Conservation (phyloP, 2,329 filamentous ascomycete species). For the Nemania sp. region DNA sequence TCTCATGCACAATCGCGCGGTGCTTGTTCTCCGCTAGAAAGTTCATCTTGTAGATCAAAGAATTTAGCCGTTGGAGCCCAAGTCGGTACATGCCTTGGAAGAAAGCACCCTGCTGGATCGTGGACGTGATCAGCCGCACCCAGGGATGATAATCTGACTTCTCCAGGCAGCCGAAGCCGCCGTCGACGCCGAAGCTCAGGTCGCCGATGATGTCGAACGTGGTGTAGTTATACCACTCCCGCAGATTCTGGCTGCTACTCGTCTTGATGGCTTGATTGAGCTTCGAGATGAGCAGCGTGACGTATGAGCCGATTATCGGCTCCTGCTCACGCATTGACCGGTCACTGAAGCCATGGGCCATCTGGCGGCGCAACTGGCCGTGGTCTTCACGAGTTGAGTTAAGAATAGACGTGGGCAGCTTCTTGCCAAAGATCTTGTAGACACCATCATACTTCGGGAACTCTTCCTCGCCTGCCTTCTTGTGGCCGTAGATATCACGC, state of each 20-base stretch:
- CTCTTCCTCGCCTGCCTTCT: slow-evolving; percentile 45
- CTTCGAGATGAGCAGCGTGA: slow-evolving; percentile 52
- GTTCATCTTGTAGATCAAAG: slow-evolving; percentile 13
- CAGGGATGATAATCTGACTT: slow-evolving; percentile 52
- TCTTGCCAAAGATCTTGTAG: slow-evolving; percentile 42
- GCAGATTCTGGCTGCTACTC: slow-evolving; percentile 45
- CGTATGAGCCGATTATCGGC: slow-evolving; percentile 54
- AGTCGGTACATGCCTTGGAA: slow-evolving; percentile 28
- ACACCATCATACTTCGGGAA: slow-evolving; percentile 47
- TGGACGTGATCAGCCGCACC: slow-evolving; percentile 47
- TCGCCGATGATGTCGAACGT: slow-evolving; percentile 61
- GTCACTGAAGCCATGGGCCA: slow-evolving; percentile 56
- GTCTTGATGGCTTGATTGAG: slow-evolving; percentile 37
- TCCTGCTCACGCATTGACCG: slow-evolving; percentile 56
- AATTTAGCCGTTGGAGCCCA: slow-evolving; percentile 20
- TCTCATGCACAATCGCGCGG: slow-evolving; percentile 40
- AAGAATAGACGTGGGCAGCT: slow-evolving; percentile 48
- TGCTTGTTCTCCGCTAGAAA: slow-evolving; percentile 32
- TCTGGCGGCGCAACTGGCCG: slow-evolving; percentile 48
- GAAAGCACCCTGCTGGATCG: slow-evolving; percentile 41
- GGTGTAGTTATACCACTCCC: slow-evolving; percentile 55
- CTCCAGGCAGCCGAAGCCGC: slow-evolving; percentile 54
- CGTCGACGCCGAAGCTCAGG: slow-evolving; percentile 58
- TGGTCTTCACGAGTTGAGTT: slow-evolving; percentile 51
- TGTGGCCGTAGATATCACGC: slow-evolving; percentile 57